Evolutionary conservation across 768 basidiomycete genomes (phyloP), one percentile per base, ranked within the genome.

Genomic region (Boletus edulis): DNA sequence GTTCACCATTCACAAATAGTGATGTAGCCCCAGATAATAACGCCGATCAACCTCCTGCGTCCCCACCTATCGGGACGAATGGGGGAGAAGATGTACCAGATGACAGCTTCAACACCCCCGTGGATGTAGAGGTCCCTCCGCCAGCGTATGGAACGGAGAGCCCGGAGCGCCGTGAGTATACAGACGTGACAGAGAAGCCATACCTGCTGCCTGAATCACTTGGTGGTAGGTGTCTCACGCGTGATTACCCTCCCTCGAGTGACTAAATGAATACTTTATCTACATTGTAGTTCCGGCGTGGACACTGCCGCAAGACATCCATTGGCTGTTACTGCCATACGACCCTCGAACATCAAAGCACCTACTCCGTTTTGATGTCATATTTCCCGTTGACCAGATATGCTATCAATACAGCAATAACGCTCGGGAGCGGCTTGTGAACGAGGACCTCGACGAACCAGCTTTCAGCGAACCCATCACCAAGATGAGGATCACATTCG

Each of bases 401-500:
- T 52, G 46, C 37, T 67, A 69, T 34, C 59, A 56, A 3, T 46
- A 61, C 10, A 22, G 27, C 4, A 41, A 62, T 54, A 62, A 56
- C 57, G 37, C 46, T 14, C 62, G 64, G 46, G 56, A 63, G 43
- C 58, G 55, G 39, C 54, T 73, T 45, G 66, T 73, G 7, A 59
- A 70, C 14, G 68, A 71, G 31, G 77, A 77, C 40, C 67, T 72
- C 42, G 69, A 75, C 55, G 69, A 76, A 60, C 66, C 75, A 11
- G 77, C 75, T 1, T 75, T 74, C 3, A 70, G 76, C 34, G 72
- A 68, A 37, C 59, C 58, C 39, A 43, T 79, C 27, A 74, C 70
- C 7, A 74, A 80, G 51, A 82, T 83, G 73, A 65, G 68, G 50
- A 76, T 84, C 58, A 58, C 68, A 41, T 78, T 78, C 59, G 63